Evolutionary conservation across 2,329 filamentous ascomycete species (phyloP).

Genomic region (Alternaria infectoria): DNA sequence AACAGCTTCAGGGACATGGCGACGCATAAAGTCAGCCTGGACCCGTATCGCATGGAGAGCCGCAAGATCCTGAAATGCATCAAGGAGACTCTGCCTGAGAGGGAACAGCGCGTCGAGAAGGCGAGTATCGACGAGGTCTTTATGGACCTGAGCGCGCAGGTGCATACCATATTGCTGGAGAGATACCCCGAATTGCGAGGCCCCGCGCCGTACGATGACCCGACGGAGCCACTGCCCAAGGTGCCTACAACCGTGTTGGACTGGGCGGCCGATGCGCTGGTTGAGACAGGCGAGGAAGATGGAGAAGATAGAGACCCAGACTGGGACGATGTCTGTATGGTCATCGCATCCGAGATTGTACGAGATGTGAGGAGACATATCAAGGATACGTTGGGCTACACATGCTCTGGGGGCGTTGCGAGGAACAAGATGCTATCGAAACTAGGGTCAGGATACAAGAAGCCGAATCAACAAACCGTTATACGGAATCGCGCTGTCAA

Average conservation of each 20-base stretch:
- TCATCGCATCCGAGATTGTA: slow-evolving; percentile 88
- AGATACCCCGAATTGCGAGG: slow-evolving; percentile 75
- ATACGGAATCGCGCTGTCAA: slow-evolving; percentile 82
- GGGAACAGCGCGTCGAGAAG: slow-evolving; percentile 82
- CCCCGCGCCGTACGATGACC: slow-evolving; percentile 75
- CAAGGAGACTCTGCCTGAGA: slow-evolving; percentile 71
- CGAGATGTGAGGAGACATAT: slow-evolving; percentile 74
- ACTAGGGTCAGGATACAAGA: slow-evolving; percentile 87
- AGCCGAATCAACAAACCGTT: slow-evolving; percentile 94
- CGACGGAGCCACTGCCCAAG: slow-evolving; percentile 71
- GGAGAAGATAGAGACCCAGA: slow-evolving; percentile 82
- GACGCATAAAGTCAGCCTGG: slow-evolving; percentile 91
- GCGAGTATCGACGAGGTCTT: slow-evolving; percentile 97
- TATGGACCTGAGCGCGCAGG: slow-evolving; percentile 84
- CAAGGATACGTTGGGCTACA: slow-evolving; percentile 76
- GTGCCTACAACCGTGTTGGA: slow-evolving; percentile 77
- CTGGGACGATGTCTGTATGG: slow-evolving; percentile 92
- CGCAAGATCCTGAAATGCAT: slow-evolving; percentile 80
- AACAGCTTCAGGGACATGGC: slow-evolving; percentile 80
- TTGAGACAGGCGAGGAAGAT: slow-evolving; percentile 77
- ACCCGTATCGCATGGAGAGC: slow-evolving; percentile 87
- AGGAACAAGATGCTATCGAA: slow-evolving; percentile 96
- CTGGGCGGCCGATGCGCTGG: slow-evolving; percentile 82
- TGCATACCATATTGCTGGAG: slow-evolving; percentile 76
- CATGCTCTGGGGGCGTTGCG: slow-evolving; percentile 87